These are phyloP conservation scores for Skeletonema grethae DNA, from an alignment of 108 stramenopile genomes.

Conservation along the genomic window DNA sequence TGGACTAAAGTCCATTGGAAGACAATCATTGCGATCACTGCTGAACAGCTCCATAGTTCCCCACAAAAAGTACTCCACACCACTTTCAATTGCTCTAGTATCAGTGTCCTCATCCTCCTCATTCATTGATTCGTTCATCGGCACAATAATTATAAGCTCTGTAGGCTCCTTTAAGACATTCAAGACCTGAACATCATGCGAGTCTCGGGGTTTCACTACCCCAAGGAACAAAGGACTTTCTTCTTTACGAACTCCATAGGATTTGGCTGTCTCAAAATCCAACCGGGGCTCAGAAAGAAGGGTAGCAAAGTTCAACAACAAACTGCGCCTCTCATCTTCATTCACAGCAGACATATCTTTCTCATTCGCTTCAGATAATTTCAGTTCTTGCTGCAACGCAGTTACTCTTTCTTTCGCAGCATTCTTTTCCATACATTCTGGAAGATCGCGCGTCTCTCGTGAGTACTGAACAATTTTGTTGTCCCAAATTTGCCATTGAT, in stretches of 20 bases:
- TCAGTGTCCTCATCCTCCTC: not conserved
- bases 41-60: conserved; percentile 3
- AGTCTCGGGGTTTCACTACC: conserved; percentile 6
- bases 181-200: conserved; percentile 17
- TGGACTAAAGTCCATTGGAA: conserved; percentile 27
- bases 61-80: conserved; percentile 1
- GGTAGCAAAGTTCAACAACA: conserved; percentile 10
- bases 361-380: conserved; percentile 12
- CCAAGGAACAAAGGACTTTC: conserved; percentile 3
- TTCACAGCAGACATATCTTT: not conserved
- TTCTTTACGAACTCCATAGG: not conserved
- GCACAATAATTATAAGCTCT: conserved; percentile 19
- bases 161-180: conserved; percentile 27
- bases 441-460: not conserved
- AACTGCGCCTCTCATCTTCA: conserved; percentile 9
- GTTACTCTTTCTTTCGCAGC: conserved; percentile 3
- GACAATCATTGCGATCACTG: conserved; percentile 5
- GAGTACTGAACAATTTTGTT: not conserved
- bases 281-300: conserved; percentile 18
- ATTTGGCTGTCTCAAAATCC: conserved; percentile 1
- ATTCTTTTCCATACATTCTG: not conserved
- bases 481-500: conserved; percentile 4
- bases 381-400: conserved; percentile 12
- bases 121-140: not conserved
- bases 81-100: not conserved